Conservation (phyloP, 2,329 filamentous ascomycete species). For the Knufia fluminis region DNA sequence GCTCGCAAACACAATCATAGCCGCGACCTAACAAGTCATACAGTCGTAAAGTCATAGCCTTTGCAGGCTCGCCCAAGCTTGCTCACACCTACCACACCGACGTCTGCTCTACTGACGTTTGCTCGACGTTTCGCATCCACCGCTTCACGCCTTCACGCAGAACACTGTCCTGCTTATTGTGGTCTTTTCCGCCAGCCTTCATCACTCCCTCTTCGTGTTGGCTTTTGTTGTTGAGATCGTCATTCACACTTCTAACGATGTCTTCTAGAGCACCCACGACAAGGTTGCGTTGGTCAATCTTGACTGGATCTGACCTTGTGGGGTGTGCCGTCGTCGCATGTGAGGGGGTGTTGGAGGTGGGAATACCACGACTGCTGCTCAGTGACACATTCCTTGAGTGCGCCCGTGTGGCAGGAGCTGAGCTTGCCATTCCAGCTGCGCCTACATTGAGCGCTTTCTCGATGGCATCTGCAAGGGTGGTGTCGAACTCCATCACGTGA, state of each 20-base stretch:
- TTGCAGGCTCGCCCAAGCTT: too few relatives aligned
- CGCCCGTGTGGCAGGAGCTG: constrained; percentile 7
- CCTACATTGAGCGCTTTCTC: constrained; percentile 40
- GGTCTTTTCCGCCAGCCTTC: constrained; percentile 24
- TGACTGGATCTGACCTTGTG: constrained; percentile 10
- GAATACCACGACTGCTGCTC: constrained; percentile 18
- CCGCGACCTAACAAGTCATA: not conserved
- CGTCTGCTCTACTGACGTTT: constrained; percentile 17
- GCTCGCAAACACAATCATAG: not conserved
- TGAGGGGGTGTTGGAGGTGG: constrained; percentile 29
- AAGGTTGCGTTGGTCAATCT: constrained; percentile 43
- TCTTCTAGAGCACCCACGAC: constrained; percentile 49
- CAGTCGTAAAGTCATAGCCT: not conserved
- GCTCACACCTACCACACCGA: constrained; percentile 11
- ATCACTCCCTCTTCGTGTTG: constrained; percentile 26
- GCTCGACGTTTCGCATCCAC: constrained; percentile 45
- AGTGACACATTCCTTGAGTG: constrained; percentile 16
- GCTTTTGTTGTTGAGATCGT: constrained; percentile 37
- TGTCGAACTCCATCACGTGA: constrained; percentile 48
- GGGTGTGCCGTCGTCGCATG: constrained; percentile 31
- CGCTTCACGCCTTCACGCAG: constrained; percentile 48
- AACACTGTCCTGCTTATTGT: constrained; percentile 38
- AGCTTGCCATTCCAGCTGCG: not conserved
- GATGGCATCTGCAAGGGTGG: constrained; percentile 48
- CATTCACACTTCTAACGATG: constrained; percentile 46